These are phyloP conservation scores for Trichopus zeylanicus DNA, from an alignment of 116 monocot genomes.

Conservation along the genomic window DNA sequence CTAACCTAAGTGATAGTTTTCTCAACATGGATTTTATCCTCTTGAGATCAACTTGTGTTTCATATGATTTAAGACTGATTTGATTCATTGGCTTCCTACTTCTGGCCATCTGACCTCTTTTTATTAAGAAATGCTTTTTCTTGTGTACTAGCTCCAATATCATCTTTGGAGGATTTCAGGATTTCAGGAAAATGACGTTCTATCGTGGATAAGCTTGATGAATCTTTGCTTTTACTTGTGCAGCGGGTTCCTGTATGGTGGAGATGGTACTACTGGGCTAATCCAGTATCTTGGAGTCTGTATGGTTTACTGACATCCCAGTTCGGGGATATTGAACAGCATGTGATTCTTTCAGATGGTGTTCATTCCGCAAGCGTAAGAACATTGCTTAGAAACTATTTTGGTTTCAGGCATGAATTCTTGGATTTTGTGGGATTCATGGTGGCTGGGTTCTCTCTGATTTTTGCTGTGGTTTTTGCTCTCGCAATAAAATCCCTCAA, in stretches of 20 bases:
- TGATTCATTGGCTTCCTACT: too few relatives aligned
- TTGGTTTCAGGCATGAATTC: constrained; percentile 70
- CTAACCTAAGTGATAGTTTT: too few relatives aligned
- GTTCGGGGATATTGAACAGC: constrained; percentile 61
- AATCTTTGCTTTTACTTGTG: constrained; percentile 7
- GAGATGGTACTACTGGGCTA: constrained; percentile 98
- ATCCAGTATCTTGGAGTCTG: constrained; percentile 89
- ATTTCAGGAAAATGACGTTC: not conserved
- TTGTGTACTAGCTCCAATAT: too few relatives aligned
- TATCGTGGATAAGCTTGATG: not conserved
- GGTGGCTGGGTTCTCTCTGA: constrained; percentile 61
- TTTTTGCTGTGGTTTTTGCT: constrained; percentile 84
- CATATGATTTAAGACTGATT: too few relatives aligned
- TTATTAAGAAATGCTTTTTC: too few relatives aligned
- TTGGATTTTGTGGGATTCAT: constrained; percentile 55
- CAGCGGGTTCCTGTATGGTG: constrained; percentile 93
- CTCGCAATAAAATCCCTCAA: constrained; percentile 76
- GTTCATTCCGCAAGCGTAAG: constrained; percentile 34
- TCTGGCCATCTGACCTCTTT: too few relatives aligned
- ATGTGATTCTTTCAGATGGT: constrained; percentile 61
- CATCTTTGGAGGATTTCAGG: too few relatives aligned
- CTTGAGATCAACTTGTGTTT: too few relatives aligned
- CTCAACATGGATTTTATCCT: too few relatives aligned
- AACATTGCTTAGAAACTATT: constrained; percentile 54
- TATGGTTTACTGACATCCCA: constrained; percentile 93